These are phyloP conservation scores for Linum usitatissimum DNA, from an alignment of 345 rosid genomes.

Conservation along the genomic window DNA sequence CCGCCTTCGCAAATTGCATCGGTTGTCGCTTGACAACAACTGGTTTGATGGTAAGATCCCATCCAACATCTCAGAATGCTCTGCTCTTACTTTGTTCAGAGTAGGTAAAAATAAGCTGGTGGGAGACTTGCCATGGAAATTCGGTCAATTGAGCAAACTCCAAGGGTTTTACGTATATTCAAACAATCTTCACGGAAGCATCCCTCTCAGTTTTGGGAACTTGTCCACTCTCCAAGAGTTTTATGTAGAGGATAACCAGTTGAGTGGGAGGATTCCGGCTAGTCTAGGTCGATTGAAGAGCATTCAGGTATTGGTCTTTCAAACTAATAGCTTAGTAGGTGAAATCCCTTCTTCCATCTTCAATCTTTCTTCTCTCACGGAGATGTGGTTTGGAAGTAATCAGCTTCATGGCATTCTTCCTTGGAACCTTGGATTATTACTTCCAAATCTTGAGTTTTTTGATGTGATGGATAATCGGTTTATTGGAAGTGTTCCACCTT, in stretches of 20 bases:
- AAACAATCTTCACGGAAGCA: slow-evolving; percentile 17
- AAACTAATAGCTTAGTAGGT: slow-evolving; percentile 4
- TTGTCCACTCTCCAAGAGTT: slow-evolving; percentile 1
- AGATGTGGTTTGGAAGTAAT: not conserved
- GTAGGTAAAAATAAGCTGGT: not conserved
- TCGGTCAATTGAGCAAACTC: not conserved
- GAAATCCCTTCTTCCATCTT: not conserved
- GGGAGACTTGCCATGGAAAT: slow-evolving; percentile 9
- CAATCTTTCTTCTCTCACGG: slow-evolving; percentile 9
- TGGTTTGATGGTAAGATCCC: slow-evolving; percentile 15
- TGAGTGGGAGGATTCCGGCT: slow-evolving; percentile 13
- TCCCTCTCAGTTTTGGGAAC: slow-evolving; percentile 15
- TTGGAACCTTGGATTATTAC: not conserved
- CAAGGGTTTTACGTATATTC: not conserved
- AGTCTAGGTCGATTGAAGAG: slow-evolving; percentile 10
- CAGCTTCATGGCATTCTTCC: not conserved
- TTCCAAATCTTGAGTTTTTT: not conserved
- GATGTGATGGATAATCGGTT: not conserved
- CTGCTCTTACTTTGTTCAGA: not conserved
- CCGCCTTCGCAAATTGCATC: not conserved
- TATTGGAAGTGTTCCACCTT: slow-evolving; percentile 1
- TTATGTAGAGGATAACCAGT: not conserved
- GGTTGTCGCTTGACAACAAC: not conserved
- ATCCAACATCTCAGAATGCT: slow-evolving; percentile 5
- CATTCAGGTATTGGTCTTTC: slow-evolving; percentile 1